Percentiles rank a stretch among this genome's conserved stretches.
phyloP scores from a whole-genome alignment of 257 asterid species.

The Lavandula angustifolia region DNA sequence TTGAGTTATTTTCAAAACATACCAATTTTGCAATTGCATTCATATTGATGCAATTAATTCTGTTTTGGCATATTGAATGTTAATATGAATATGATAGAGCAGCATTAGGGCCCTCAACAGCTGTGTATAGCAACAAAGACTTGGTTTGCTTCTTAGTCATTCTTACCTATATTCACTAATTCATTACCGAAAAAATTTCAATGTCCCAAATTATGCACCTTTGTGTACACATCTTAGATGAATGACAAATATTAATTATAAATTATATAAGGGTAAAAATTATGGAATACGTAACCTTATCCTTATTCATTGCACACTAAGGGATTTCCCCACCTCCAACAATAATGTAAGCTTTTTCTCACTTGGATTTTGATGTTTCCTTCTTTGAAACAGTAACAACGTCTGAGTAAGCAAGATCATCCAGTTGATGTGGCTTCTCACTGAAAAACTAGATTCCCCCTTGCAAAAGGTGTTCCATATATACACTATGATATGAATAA shows the following conservation, averaged over 20 bases:
- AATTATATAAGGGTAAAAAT: no score
- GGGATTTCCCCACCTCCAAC: slow-evolving; percentile 51
- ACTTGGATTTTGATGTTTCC: slow-evolving; percentile 29
- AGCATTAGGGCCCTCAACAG: slow-evolving; percentile 47
- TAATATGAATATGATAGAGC: slow-evolving; percentile 9
- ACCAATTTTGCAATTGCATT: neutral
- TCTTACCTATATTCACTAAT: slow-evolving; percentile 41
- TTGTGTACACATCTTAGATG: no score
- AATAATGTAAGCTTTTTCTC: slow-evolving; percentile 40
- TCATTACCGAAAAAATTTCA: slow-evolving; percentile 35
- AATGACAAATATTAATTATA: no score
- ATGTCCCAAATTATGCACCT: no score
- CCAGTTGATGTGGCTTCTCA: slow-evolving; percentile 21
- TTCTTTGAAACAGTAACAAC: slow-evolving; percentile 12
- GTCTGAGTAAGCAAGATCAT: neutral
- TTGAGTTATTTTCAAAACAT: neutral
- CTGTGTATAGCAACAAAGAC: slow-evolving; percentile 41
- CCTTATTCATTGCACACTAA: slow-evolving; percentile 44
- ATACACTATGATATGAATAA: no score
- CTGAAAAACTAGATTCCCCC: neutral
- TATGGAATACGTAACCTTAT: no score
- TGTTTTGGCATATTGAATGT: neutral
- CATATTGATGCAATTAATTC: neutral
- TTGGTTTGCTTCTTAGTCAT: slow-evolving; percentile 34
- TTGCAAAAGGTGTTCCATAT: neutral